Base-by-base conservation (phyloP, 2,329 filamentous ascomycete genomes). In the Ophiocordyceps robertsii region DNA sequence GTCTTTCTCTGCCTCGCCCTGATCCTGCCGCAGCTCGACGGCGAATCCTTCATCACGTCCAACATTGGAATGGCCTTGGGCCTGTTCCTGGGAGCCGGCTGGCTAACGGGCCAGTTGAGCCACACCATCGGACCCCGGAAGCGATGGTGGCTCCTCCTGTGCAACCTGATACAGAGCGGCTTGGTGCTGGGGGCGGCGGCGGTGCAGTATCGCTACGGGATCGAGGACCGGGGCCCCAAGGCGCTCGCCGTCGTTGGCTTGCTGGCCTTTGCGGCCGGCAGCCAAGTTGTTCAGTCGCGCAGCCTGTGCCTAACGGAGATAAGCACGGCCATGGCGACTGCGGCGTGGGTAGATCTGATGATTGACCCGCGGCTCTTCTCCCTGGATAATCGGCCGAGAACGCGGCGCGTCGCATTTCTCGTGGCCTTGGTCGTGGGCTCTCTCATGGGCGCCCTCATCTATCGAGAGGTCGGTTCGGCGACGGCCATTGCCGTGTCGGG, bases 241-340 rank as follows among this genome's bases (percentile, higher is more conserved):
- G 66, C 71, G 0, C 53, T 73, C 31, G 55, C 57, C 3, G 67
- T 69, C 6, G 62, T 79, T 37, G 65, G 60, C 1, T 53, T 77
- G 33, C 60, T 80, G 29, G 73, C 75, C 0, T 69, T 73, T 39
- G 67, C 74, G 0, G 65, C 73, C 0, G 75, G 76, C 0, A 72
- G 67, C 39, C 76, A 80, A 53, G 74, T 81, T 0, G 74, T 76
- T 3, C 68, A 74, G 59, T 67, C 67, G 3, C 63, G 75, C 21
- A 65, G 68, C 33, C 53, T 80, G 43, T 58, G 64, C 38, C 70
- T 78, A 58, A 72, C 72, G 0, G 76, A 81, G 54, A 79, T 80
- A 51, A 76, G 67, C 44, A 80, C 77, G 0, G 75, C 76, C 24
- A 80, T 80, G 74, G 75, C 74, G 0, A 80, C 76, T 6, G 74